Conservation (phyloP, 768 basidiomycete genomes). For the Podaxis sp. region DNA sequence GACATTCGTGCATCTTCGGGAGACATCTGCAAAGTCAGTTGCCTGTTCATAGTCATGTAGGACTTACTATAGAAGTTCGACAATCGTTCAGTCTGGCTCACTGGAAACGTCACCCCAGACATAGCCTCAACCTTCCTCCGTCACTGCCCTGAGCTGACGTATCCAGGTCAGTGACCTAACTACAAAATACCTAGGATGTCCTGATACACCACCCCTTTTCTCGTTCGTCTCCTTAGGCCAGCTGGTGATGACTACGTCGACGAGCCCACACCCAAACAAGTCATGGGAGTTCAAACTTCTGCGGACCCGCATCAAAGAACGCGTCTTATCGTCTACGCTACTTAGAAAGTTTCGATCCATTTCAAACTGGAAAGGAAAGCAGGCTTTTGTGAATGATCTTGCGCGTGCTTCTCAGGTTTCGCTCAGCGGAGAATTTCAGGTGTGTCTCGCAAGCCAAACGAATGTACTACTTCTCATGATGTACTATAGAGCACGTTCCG, state of each 20-base stretch:
- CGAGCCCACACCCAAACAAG: background rate
- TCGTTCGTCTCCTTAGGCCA: background rate
- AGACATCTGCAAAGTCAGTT: too few species aligned
- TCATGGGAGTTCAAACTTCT: background rate
- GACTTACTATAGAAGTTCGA: too few species aligned
- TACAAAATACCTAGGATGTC: background rate
- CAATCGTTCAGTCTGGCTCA: too few species aligned
- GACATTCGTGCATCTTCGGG: too few species aligned
- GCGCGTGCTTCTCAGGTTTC: conserved; percentile 1
- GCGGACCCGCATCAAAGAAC: background rate
- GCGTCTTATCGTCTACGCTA: background rate
- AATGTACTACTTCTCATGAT: background rate
- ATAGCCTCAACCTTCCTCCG: background rate
- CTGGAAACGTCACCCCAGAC: background rate
- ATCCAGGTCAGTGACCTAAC: background rate
- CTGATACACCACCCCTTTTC: background rate
- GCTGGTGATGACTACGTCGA: background rate
- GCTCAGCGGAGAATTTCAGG: background rate
- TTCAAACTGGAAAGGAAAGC: background rate
- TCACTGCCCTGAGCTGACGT: background rate
- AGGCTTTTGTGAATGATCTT: background rate
- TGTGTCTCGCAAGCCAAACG: background rate
- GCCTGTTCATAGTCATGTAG: too few species aligned
- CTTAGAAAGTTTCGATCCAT: background rate
- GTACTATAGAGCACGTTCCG: background rate